These are phyloP conservation scores for Flaveria brownii DNA, from an alignment of 129 eudicot species.

Conservation along the genomic window DNA sequence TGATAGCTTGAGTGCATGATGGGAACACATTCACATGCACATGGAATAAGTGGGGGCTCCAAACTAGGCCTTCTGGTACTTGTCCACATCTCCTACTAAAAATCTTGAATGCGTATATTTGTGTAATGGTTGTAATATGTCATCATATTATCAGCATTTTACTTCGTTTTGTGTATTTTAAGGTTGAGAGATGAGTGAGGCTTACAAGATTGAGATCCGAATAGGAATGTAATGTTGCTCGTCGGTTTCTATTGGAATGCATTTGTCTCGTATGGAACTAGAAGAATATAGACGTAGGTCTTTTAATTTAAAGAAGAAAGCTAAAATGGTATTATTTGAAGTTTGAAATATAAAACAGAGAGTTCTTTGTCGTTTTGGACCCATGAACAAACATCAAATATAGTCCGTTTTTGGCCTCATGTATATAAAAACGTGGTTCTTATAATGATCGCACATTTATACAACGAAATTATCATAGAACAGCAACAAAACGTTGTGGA, in stretches of 20 bases:
- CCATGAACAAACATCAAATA: background rate
- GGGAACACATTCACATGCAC: slow-evolving; percentile 56
- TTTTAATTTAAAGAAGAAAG: too few species aligned
- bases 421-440: background rate
- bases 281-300: too few species aligned
- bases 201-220: too few species aligned
- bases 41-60: slow-evolving; percentile 52
- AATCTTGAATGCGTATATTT: slow-evolving; percentile 16
- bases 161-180: background rate
- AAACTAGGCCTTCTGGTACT: slow-evolving; percentile 60
- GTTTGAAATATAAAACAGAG: background rate
- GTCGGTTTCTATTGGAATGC: too few species aligned
- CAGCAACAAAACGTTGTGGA: too few species aligned
- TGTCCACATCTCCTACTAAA: slow-evolving; percentile 55
- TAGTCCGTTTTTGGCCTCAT: background rate
- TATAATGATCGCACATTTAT: too few species aligned
- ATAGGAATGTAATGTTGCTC: too few species aligned
- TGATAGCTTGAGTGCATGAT: slow-evolving; percentile 47
- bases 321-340: background rate
- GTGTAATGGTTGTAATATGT: background rate
- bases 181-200: background rate
- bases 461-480: too few species aligned
- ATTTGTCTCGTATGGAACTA: too few species aligned
- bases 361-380: background rate
- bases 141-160: background rate